Conservation (phyloP, 2,329 filamentous ascomycete species). For the Didymella arachidicola region DNA sequence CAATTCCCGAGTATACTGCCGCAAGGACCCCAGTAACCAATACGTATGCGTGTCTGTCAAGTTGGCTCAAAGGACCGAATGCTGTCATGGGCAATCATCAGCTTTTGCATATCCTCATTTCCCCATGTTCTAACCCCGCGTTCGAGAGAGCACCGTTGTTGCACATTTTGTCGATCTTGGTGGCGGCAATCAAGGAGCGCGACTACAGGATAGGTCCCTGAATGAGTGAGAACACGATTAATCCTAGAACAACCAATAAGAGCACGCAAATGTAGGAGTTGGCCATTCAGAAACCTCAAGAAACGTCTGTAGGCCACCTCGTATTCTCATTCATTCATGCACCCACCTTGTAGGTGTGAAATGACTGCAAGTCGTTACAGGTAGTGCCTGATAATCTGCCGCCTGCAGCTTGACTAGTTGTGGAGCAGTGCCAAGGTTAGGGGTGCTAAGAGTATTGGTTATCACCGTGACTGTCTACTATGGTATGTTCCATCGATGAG, state of each 20-base stretch:
- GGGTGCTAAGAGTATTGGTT: not conserved
- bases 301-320: no score
- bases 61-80: constrained; percentile 11
- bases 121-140: constrained; percentile 17
- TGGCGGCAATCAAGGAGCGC: not conserved
- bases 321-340: no score
- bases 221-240: no score
- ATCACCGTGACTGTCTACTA: not conserved
- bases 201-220: no score
- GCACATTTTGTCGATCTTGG: constrained; percentile 7
- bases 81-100: not conserved
- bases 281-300: no score
- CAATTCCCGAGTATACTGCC: not conserved
- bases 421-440: not conserved
- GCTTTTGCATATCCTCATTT: constrained; percentile 13
- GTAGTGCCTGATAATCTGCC: not conserved
- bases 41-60: not conserved
- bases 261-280: no score
- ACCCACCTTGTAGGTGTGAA: no score
- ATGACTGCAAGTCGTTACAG: not conserved
- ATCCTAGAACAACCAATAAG: no score
- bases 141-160: constrained; percentile 1
- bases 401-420: not conserved
- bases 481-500: not conserved
- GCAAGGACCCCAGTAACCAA: not conserved